Evolutionary conservation across 2,329 filamentous ascomycete species (phyloP), one percentile per base, ranked within the genome.

Genomic region (Diaporthe sp.): DNA sequence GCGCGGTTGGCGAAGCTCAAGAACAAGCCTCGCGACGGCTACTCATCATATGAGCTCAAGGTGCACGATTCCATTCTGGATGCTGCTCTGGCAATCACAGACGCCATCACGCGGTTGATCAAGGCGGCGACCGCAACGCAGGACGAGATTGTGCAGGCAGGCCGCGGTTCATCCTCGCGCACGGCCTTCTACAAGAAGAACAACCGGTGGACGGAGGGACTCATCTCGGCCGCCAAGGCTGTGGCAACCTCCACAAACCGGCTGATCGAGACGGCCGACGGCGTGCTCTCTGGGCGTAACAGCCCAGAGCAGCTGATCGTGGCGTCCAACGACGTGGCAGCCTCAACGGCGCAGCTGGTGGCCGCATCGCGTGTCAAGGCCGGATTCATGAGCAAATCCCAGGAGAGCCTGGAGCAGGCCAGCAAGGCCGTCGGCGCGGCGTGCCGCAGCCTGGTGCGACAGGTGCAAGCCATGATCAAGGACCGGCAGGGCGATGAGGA

Each of bases 131-230:
- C 96, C 0, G 92, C 90, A 25, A 97, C 96, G 2, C 97, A 99
- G 83, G 93, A 98, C 83, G 97, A 99, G 86, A 99, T 99, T 82
- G 97, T 99, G 58, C 93, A 95, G 78, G 95, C 98, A 77, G 97
- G 97, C 10, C 93, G 94, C 28, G 97, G 97, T 49, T 94, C 93
- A 37, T 95, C 94, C 70, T 97, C 95, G 59, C 91, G 93, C 75
- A 97, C 96, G 2, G 95, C 96, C 34, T 99, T 99, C 85, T 99
- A 99, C 92, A 98, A 98, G 90, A 98, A 98, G 89, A 98, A 99
- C 90, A 99, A 98, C 86, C 92, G 97, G 71, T 99, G 97, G 97
- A 99, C 97, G 0, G 97, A 99, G 82, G 97, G 97, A 65, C 92
- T 99, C 76, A 98, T 99, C 82, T 98, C 95, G 51, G 97, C 97